phyloP scores from a whole-genome alignment of 306 rosid genomes.

The Sesbania bispinosa region DNA sequence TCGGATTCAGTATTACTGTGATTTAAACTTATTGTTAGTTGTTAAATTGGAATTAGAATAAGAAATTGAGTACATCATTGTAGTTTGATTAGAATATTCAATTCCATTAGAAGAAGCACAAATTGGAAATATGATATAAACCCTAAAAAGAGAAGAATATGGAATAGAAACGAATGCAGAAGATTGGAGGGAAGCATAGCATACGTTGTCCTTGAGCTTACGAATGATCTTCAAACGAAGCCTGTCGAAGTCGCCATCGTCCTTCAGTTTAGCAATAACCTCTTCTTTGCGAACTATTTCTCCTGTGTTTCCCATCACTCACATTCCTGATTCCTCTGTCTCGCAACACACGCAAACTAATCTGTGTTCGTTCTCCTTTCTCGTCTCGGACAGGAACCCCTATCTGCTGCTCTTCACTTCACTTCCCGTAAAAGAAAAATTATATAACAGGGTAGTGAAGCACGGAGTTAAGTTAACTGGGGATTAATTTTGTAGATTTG shows the following conservation, averaged over 20 bases:
- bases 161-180: background rate
- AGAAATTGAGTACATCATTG: too few species aligned
- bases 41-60: slow-evolving; percentile 5
- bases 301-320: slow-evolving; percentile 26
- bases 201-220: slow-evolving; percentile 72
- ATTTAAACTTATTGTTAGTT: background rate
- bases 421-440: too few species aligned
- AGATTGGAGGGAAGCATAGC: background rate
- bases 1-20: slow-evolving; percentile 18
- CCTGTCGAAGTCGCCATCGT: slow-evolving; percentile 89
- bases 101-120: background rate
- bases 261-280: slow-evolving; percentile 76
- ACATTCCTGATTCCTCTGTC: background rate
- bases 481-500: too few species aligned
- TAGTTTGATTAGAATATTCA: background rate
- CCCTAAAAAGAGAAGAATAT: background rate
- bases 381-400: too few species aligned
- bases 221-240: slow-evolving; percentile 87
- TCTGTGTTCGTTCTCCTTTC: background rate
- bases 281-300: slow-evolving; percentile 54
- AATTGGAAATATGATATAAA: background rate
- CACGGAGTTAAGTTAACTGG: too few species aligned
- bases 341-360: background rate
- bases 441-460: too few species aligned
- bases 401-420: too few species aligned